Evolutionary conservation across 139 green algal species (phyloP).

Genomic region (Closterium sp.): DNA sequence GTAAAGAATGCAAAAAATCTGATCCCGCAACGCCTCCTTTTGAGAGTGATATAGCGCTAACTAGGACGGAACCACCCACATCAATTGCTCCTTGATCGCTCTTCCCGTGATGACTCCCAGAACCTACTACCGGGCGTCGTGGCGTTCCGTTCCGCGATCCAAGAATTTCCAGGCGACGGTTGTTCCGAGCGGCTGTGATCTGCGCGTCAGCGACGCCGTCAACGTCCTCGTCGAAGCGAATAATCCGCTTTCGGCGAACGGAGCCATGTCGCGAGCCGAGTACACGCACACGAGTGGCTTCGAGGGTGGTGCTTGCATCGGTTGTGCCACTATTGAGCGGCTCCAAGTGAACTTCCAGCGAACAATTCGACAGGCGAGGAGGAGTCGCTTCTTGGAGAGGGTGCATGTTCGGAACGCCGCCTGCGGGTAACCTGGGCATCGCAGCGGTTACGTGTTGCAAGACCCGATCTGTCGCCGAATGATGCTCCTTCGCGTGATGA

Average conservation of each 20-base stretch:
- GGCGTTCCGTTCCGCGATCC: neutral
- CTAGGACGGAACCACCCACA: neutral
- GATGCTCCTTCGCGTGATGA: neutral
- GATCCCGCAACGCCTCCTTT: neutral
- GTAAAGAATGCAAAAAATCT: neutral
- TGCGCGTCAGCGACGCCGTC: neutral
- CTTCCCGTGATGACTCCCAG: too few relatives aligned
- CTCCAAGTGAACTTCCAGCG: neutral
- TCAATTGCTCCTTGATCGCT: neutral
- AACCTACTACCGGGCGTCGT: neutral
- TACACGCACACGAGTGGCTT: neutral
- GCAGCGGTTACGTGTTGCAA: neutral
- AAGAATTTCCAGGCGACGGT: neutral
- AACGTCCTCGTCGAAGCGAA: neutral
- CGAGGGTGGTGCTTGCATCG: neutral
- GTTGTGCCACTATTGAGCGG: neutral
- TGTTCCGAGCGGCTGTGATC: neutral
- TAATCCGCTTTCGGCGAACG: neutral
- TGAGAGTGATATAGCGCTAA: neutral
- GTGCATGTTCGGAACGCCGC: neutral
- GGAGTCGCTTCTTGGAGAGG: neutral
- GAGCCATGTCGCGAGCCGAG: neutral
- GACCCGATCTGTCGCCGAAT: neutral
- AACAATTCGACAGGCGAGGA: neutral
- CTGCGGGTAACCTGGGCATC: neutral